Percentiles rank a stretch among this genome's conserved stretches.
Conservation (phyloP, 306 rosid species). For the Cucumis hystrix region DNA sequence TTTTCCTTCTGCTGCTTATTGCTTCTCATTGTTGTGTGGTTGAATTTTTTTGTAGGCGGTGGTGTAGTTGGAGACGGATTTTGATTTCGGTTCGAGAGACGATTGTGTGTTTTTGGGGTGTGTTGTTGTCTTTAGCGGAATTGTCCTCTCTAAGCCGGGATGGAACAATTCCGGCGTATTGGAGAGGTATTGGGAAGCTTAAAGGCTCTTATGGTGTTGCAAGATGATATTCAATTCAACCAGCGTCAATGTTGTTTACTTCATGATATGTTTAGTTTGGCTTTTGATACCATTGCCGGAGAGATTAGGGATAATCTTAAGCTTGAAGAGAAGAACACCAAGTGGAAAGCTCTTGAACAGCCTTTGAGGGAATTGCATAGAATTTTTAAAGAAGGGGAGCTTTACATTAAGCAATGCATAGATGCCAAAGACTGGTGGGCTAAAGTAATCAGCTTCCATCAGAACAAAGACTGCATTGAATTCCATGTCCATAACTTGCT, state of each 20-base stretch:
- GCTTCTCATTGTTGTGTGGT: background rate
- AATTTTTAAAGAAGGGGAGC: slow-evolving; percentile 72
- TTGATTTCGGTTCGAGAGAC: background rate
- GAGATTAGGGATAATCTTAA: slow-evolving; percentile 62
- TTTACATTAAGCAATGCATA: slow-evolving; percentile 53
- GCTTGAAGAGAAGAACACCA: slow-evolving; percentile 53
- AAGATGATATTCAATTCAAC: slow-evolving; percentile 66
- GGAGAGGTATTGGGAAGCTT: slow-evolving; percentile 92
- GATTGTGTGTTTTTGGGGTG: background rate
- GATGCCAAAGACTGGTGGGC: slow-evolving; percentile 73
- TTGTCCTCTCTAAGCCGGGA: slow-evolving; percentile 25
- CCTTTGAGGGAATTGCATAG: slow-evolving; percentile 61
- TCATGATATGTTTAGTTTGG: slow-evolving; percentile 42
- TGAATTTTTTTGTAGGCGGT: background rate
- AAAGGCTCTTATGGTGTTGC: slow-evolving; percentile 70
- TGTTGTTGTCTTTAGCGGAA: too few species aligned
- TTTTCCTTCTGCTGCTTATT: background rate
- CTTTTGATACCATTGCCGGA: slow-evolving; percentile 62
- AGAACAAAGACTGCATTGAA: slow-evolving; percentile 55
- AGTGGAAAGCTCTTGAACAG: slow-evolving; percentile 79
- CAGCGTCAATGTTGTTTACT: slow-evolving; percentile 57
- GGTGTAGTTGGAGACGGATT: background rate
- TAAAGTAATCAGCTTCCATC: slow-evolving; percentile 45
- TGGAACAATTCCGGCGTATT: slow-evolving; percentile 95
- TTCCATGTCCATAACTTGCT: slow-evolving; percentile 72